A percentile compares a stretch with the other conserved stretches of the same genome.
Evolutionary conservation across 2,329 filamentous ascomycete species (phyloP).

Genomic region (Botryosphaeria dothidea): DNA sequence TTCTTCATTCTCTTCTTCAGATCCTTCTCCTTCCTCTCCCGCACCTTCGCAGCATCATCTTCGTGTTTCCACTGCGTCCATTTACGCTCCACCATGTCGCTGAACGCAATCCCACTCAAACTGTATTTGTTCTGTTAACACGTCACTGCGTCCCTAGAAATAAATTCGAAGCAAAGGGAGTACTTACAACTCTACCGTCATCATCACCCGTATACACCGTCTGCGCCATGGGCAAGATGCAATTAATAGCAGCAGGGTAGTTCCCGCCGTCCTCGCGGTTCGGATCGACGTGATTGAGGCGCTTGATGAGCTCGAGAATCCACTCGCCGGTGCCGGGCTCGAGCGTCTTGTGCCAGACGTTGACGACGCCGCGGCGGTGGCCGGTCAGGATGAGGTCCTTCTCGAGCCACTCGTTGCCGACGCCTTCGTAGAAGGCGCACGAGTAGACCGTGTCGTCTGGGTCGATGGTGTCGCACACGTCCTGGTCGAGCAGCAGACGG

Average conservation of each 20-base stretch:
- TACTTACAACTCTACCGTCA: conserved; percentile 68
- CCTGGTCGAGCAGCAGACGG: conserved; percentile 76
- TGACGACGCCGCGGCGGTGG: conserved; percentile 79
- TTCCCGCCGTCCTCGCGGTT: conserved; percentile 61
- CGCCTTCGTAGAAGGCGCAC: conserved; percentile 91
- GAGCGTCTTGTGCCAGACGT: conserved; percentile 64
- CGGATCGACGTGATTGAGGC: conserved; percentile 76
- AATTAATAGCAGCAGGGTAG: conserved; percentile 71
- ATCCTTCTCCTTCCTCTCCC: background rate
- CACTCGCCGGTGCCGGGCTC: conserved; percentile 62
- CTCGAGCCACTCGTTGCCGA: conserved; percentile 88
- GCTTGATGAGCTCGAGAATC: conserved; percentile 74
- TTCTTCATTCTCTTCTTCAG: background rate
- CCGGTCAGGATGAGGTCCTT: conserved; percentile 86
- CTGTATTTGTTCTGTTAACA: conserved; percentile 32
- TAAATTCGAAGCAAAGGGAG: background rate
- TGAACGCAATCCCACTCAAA: conserved; percentile 61
- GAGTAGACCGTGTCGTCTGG: conserved; percentile 69
- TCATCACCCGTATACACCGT: conserved; percentile 94
- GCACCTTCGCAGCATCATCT: background rate
- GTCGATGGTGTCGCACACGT: conserved; percentile 69
- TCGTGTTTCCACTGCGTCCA: background rate
- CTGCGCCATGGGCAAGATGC: conserved; percentile 78
- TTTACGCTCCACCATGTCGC: conserved; percentile 35
- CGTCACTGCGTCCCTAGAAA: background rate